Evolutionary conservation across 2,329 filamentous ascomycete genomes (phyloP), one percentile per base, ranked within the genome.

Genomic region (Aschersonia sp.): DNA sequence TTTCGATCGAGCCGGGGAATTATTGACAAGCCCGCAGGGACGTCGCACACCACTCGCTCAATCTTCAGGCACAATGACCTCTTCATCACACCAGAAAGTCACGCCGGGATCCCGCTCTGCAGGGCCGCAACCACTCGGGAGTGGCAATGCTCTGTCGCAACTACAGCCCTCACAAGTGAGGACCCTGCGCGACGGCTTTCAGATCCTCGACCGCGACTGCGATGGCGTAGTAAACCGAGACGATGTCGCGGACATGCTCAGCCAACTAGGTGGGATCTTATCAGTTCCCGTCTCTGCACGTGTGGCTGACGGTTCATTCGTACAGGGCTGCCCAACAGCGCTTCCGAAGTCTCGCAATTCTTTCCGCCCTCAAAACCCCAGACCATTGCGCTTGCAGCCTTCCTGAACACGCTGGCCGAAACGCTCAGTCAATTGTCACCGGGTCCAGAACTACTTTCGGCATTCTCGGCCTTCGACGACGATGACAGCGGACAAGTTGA

Each of bases 401-500:
- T 94, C 61, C 74, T 98, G 29, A 90, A 87, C 59, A 83, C 81
- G 1, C 71, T 98, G 2, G 85, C 89, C 1, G 76, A 78, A 8
- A 75, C 85, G 2, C 71, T 97, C 4, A 78, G 79, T 1, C 76
- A 81, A 0, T 71, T 97, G 14, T 94, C 87, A 1, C 81, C 85
- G 0, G 78, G 80, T 29, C 75, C 79, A 12, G 92, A 98, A 60
- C 75, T 98, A 8, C 70, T 87, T 22, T 90, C 88, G 1, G 92
- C 92, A 0, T 90, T 98, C 55, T 87, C 87, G 2, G 92, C 92
- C 0, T 97, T 97, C 60, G 92, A 98, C 59, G 86, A 94, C 52
- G 88, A 94, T 53, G 92, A 98, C 61, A 92, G 85, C 57, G 92
- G 92, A 4, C 88, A 96, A 64, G 80, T 97, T 40, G 88, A 97